Percentiles rank a stretch among this genome's conserved stretches.
These are phyloP conservation scores for Raphidocelis subcapitata DNA, from an alignment of 139 green algal species.

Conservation along the genomic window DNA sequence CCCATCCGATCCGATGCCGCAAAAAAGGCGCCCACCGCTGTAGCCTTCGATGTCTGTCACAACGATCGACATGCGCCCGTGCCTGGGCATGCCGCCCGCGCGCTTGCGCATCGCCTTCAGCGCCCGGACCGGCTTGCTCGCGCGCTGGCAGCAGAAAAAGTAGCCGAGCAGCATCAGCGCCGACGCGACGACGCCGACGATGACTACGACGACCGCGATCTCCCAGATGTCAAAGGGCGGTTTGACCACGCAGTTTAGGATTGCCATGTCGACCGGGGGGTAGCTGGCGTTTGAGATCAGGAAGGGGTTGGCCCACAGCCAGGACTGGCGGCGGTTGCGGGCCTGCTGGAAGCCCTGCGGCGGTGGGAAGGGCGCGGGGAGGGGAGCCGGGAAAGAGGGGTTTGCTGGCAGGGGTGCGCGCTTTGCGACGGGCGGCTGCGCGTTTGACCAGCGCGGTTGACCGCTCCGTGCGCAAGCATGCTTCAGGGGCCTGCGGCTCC, in stretches of 20 bases:
- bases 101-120: conserved; percentile 31
- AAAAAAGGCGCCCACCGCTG: conserved; percentile 37
- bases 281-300: not conserved
- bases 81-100: conserved; percentile 40
- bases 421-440: too few relatives aligned
- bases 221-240: not conserved
- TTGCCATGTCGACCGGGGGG: not conserved
- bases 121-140: conserved; percentile 6
- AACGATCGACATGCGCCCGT: conserved; percentile 44
- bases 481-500: not conserved
- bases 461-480: too few relatives aligned
- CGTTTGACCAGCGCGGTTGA: too few relatives aligned
- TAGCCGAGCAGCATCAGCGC: not conserved
- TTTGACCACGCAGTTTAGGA: not conserved
- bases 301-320: not conserved
- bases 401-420: too few relatives aligned
- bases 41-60: conserved; percentile 60
- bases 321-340: not conserved
- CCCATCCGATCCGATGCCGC: too few relatives aligned
- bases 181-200: not conserved
- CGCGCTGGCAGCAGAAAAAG: conserved; percentile 15
- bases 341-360: too few relatives aligned
- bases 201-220: not conserved
- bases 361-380: not conserved
- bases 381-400: too few relatives aligned